Conservation (phyloP, 83 land plant genomes). For the Thuja plicata region DNA sequence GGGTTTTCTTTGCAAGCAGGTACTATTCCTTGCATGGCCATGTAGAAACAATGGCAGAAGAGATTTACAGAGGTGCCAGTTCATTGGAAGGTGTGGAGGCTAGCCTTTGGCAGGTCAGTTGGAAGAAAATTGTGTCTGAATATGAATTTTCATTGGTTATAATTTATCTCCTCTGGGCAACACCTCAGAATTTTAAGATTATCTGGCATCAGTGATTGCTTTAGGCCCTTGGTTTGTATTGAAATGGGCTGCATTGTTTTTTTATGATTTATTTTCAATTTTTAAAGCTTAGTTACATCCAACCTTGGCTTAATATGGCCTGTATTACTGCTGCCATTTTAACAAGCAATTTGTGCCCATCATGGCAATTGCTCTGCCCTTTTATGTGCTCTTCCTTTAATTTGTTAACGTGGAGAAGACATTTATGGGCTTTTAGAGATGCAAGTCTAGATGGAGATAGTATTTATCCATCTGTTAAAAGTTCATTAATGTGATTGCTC, state of each 20-base stretch:
- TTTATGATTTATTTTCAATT: too few relatives aligned
- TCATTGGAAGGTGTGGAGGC: constrained; percentile 85
- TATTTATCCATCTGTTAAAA: not conserved
- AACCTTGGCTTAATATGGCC: not conserved
- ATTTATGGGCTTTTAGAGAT: not conserved
- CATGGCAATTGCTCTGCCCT: not conserved
- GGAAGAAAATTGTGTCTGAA: not conserved
- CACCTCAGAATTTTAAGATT: not conserved
- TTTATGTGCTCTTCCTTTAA: not conserved
- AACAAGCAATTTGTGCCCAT: not conserved
- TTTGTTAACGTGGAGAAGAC: not conserved
- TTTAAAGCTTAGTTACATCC: not conserved
- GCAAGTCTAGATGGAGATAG: not conserved
- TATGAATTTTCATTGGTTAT: not conserved
- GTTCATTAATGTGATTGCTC: not conserved
- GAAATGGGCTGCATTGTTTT: too few relatives aligned
- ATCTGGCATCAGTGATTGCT: not conserved
- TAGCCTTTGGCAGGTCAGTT: constrained; percentile 68
- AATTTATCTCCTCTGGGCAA: not conserved
- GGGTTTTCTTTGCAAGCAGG: constrained; percentile 18
- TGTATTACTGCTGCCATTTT: not conserved
- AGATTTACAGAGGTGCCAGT: constrained; percentile 72
- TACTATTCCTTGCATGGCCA: constrained; percentile 92
- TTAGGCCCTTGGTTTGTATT: not conserved
- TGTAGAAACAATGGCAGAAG: constrained; percentile 79